Evolutionary conservation across 73 alveolate species (phyloP), one percentile per base, ranked within the genome.

Genomic region (Effrenium voratum): DNA sequence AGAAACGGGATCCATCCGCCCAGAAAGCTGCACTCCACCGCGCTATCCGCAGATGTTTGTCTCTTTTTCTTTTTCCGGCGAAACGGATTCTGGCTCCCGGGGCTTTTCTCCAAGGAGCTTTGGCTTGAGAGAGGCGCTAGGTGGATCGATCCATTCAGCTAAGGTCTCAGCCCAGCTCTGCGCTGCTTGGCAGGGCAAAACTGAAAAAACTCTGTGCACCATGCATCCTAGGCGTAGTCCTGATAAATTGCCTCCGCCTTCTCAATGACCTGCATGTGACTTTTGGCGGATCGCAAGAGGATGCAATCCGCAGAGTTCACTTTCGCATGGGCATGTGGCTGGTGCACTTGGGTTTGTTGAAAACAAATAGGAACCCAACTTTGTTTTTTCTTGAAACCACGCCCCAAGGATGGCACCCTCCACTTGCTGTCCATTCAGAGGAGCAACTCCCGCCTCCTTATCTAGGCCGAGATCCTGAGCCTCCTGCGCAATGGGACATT

Each of bases 381-480:
- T n/a, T n/a, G n/a, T n/a, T n/a, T n/a, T n/a, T n/a, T n/a, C n/a
- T n/a, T n/a, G n/a, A n/a, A n/a, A n/a, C n/a, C n/a, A n/a, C n/a
- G n/a, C n/a, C n/a, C n/a, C n/a, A n/a, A n/a, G n/a, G n/a, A n/a
- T n/a, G n/a, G n/a, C n/a, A n/a, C n/a, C n/a, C n/a, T n/a, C n/a
- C n/a, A n/a, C 63, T 12, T 8, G 63, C 63, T 52, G 26, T 12
- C 26, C 63, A 8, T 52, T 19, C 63, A 52, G 63, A 19, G 8
- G 63, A 5, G 43, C 43, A 30, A 66, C n/a, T 22, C 49, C 55
- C 19, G 34, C 95, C 95, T 87, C 95, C 36, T 87, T 77, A 50
- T 87, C 85, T 41, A 87, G 8, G 38, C 68, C 84, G 49, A 87
- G 59, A 83, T 87, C 95, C 80, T 63, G 59, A 10, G 95, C 95